These are phyloP conservation scores for Teratosphaeria zuluensis DNA, from an alignment of 2,329 filamentous ascomycete species.

Conservation along the genomic window DNA sequence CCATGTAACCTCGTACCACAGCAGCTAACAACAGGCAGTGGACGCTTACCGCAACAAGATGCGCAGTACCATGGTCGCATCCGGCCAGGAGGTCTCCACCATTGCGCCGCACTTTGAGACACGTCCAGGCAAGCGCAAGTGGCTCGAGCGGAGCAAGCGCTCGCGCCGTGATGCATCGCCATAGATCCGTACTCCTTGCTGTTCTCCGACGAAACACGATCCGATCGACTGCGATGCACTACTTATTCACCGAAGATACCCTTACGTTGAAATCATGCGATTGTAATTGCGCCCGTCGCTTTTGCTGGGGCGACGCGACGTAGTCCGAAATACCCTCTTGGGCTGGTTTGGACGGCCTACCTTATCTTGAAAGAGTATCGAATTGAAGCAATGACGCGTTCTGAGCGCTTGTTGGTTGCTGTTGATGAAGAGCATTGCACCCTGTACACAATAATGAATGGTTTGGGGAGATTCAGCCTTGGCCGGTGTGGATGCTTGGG, in stretches of 20 bases:
- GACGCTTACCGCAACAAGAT: constrained; percentile 93
- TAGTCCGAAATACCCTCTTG: not conserved
- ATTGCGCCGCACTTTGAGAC: constrained; percentile 84
- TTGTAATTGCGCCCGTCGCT: not conserved
- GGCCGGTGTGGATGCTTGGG: not conserved
- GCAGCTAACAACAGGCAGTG: constrained; percentile 38
- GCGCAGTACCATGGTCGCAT: constrained; percentile 66
- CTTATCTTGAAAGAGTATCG: not conserved
- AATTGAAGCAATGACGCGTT: not conserved
- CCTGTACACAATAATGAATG: not conserved
- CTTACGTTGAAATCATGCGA: not conserved
- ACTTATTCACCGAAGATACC: not conserved
- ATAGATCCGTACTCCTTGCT: not conserved
- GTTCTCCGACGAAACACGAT: not conserved
- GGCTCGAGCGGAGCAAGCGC: constrained; percentile 39
- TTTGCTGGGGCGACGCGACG: not conserved
- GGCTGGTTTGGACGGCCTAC: not conserved
- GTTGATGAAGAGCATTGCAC: not conserved
- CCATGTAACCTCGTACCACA: not conserved
- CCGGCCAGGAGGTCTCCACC: constrained; percentile 63
- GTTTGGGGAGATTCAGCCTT: not conserved
- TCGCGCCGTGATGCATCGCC: not conserved
- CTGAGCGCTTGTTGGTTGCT: not conserved
- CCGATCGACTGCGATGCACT: not conserved
- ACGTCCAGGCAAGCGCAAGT: constrained; percentile 66